Evolutionary conservation across 2,329 filamentous ascomycete species (phyloP).

Genomic region (Volutella citrinella): DNA sequence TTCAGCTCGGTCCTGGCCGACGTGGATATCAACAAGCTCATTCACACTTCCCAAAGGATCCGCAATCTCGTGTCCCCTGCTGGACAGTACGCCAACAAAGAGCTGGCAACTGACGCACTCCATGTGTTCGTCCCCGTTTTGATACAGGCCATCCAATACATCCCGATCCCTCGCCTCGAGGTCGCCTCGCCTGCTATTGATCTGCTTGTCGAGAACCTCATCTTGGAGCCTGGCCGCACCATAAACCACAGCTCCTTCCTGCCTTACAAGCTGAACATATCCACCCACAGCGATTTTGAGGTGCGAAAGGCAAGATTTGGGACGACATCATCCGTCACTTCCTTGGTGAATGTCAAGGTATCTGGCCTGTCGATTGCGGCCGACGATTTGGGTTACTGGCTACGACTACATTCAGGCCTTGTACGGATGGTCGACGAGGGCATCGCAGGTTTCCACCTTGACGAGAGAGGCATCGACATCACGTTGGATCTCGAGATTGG

Average conservation of each 20-base stretch:
- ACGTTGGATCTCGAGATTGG: conserved; percentile 81
- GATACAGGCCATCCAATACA: conserved; percentile 75
- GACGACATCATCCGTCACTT: conserved; percentile 65
- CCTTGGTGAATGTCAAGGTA: conserved; percentile 72
- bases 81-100: conserved; percentile 62
- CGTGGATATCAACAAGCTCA: conserved; percentile 65
- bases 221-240: conserved; percentile 82
- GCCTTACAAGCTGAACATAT: conserved; percentile 76
- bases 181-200: conserved; percentile 80
- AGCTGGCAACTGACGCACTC: conserved; percentile 71
- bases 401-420: conserved; percentile 73
- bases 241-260: conserved; percentile 87
- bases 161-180: conserved; percentile 90
- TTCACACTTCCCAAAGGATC: conserved; percentile 65
- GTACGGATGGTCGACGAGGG: conserved; percentile 77
- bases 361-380: conserved; percentile 81
- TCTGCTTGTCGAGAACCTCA: conserved; percentile 83
- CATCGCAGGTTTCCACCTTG: conserved; percentile 80
- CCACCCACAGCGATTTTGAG: conserved; percentile 83
- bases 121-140: conserved; percentile 79
- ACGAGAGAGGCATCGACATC: conserved; percentile 84
- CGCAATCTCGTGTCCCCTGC: conserved; percentile 66
- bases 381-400: conserved; percentile 86
- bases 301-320: conserved; percentile 67
- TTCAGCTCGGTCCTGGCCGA: conserved; percentile 69